A percentile compares a stretch with the other conserved stretches of the same genome.
Evolutionary conservation across 176 grass and related monocot species (phyloP).

Genomic region (Ensete glaucum): DNA sequence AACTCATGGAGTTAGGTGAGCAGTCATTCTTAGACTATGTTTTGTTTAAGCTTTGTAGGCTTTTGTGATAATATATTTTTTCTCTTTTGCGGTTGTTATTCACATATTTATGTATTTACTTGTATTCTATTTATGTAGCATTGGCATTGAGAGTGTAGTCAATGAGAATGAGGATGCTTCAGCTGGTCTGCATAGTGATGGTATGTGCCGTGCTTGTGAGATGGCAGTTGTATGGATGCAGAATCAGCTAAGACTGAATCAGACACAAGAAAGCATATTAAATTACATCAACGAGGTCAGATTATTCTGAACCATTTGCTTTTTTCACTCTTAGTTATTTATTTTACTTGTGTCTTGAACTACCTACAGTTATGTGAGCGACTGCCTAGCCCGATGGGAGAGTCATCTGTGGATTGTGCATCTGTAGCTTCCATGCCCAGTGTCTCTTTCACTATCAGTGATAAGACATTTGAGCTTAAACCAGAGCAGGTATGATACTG

Average conservation of each 20-base stretch:
- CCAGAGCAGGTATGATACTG: constrained; percentile 44
- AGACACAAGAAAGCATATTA: neutral
- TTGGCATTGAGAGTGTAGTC: constrained; percentile 5
- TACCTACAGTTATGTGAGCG: constrained; percentile 7
- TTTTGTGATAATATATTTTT: no score
- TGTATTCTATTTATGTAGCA: neutral
- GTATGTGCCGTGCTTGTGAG: constrained; percentile 10
- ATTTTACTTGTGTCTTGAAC: neutral
- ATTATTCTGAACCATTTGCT: neutral
- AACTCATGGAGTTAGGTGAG: constrained; percentile 4
- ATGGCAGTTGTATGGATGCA: constrained; percentile 12
- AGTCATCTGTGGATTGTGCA: constrained; percentile 71
- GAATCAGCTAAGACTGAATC: constrained; percentile 8
- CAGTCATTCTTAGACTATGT: neutral
- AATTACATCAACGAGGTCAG: constrained; percentile 10
- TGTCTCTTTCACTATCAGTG: constrained; percentile 57
- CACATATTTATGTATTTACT: neutral
- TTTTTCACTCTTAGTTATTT: neutral
- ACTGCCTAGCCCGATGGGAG: constrained; percentile 22
- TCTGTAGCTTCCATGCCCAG: constrained; percentile 52
- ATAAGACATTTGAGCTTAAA: constrained; percentile 50
- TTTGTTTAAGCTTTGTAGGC: neutral
- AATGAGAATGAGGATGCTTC: neutral
- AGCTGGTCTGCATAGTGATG: neutral
- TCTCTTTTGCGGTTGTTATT: neutral